Conservation (phyloP, 2,329 filamentous ascomycete species). For the Magnaporthiopsis rhizophila region DNA sequence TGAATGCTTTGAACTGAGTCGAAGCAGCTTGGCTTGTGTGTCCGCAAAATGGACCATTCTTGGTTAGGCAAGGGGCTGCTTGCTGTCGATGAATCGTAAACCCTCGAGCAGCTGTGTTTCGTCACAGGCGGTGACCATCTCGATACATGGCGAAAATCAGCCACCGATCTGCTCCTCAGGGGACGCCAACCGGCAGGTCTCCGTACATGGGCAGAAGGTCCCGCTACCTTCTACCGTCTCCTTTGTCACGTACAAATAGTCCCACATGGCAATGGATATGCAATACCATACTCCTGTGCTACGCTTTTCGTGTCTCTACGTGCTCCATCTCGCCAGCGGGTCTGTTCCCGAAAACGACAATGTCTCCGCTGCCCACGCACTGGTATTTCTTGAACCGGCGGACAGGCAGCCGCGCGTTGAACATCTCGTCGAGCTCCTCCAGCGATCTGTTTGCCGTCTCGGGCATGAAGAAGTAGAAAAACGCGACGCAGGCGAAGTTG, state of each 20-base stretch:
- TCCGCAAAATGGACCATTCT: too few species aligned
- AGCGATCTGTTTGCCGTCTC: constrained; percentile 23
- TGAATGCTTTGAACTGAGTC: constrained; percentile 26
- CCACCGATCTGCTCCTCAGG: too few species aligned
- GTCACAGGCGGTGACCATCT: too few species aligned
- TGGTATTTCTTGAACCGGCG: constrained; percentile 21
- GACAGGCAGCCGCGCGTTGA: constrained; percentile 18
- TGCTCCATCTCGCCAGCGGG: neutral
- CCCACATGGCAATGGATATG: too few species aligned
- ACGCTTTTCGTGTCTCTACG: neutral
- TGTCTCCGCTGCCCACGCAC: constrained; percentile 19
- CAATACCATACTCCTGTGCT: too few species aligned
- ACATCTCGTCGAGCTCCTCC: constrained; percentile 25
- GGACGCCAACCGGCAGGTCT: too few species aligned
- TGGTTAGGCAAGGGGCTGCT: neutral
- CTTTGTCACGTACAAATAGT: neutral
- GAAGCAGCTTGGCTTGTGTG: neutral
- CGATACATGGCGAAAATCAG: too few species aligned
- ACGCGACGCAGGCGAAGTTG: constrained; percentile 21
- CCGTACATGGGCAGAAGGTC: neutral
- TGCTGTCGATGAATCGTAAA: neutral
- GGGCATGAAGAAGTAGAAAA: constrained; percentile 23
- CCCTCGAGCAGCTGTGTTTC: too few species aligned
- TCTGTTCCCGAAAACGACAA: neutral
- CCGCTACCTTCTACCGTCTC: neutral